A percentile compares a stretch with the other conserved stretches of the same genome.
Evolutionary conservation across 495 filamentous ascomycete genomes (phyloP).

Genomic region (Xylaria nigripes): DNA sequence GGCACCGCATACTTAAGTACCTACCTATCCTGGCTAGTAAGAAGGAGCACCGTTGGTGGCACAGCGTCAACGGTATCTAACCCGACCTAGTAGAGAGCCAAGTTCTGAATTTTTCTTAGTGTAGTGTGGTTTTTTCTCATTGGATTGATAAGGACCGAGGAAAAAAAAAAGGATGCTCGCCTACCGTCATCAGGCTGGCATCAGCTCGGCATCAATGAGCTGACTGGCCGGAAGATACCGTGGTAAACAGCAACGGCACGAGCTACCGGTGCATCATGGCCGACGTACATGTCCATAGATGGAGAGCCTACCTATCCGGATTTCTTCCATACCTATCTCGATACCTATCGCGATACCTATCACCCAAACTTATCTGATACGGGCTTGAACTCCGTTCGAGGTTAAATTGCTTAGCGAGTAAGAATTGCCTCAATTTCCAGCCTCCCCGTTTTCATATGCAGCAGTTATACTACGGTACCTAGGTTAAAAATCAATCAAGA

Average conservation of each 20-base stretch:
- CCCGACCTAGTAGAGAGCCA: not conserved
- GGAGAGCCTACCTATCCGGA: not conserved
- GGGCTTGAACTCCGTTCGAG: not conserved
- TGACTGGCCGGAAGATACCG: slow-evolving; percentile 9
- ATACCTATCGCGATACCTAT: not conserved
- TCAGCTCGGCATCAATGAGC: slow-evolving; percentile 9
- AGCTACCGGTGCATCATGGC: no score
- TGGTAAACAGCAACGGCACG: slow-evolving; percentile 2
- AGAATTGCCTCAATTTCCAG: slow-evolving; percentile 8
- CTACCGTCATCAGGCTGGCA: slow-evolving; percentile 8
- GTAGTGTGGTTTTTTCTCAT: not conserved
- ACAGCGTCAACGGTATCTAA: not conserved
- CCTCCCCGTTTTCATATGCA: slow-evolving; percentile 2
- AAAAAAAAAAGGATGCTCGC: not conserved
- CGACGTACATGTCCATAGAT: no score
- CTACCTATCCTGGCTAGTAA: not conserved
- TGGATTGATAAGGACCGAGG: slow-evolving; percentile 12
- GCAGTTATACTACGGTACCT: not conserved
- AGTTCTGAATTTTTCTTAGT: no score
- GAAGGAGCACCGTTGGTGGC: not conserved
- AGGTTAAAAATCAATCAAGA: no score
- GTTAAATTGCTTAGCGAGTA: not conserved
- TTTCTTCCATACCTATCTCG: not conserved
- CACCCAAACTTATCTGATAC: no score
- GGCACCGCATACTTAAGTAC: not conserved